These are phyloP conservation scores for Penicillium desertorum DNA, from an alignment of 495 filamentous ascomycete genomes.

Conservation along the genomic window DNA sequence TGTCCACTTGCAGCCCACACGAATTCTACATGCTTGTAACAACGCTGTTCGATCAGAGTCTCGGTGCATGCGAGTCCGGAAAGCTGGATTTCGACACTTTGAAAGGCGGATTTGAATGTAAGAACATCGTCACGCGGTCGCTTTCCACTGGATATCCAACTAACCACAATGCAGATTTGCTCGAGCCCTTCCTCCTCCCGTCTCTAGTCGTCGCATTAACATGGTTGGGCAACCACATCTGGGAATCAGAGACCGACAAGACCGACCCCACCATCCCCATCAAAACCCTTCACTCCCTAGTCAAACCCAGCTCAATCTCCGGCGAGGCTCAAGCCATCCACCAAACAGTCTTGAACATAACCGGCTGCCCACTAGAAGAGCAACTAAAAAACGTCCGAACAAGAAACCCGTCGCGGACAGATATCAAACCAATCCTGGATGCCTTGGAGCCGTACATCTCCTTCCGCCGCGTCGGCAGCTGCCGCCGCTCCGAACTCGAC, in stretches of 20 bases:
- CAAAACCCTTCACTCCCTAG: constrained; percentile 71
- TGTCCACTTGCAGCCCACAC: constrained; percentile 88
- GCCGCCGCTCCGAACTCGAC: constrained; percentile 72
- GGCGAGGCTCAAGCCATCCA: constrained; percentile 81
- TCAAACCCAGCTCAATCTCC: constrained; percentile 74
- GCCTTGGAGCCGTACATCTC: constrained; percentile 67
- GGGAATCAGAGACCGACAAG: constrained; percentile 60
- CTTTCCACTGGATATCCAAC: constrained; percentile 1
- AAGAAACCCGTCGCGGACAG: constrained; percentile 63
- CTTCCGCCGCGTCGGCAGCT: constrained; percentile 62
- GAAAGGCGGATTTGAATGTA: constrained; percentile 85
- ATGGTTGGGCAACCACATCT: constrained; percentile 81
- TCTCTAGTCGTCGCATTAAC: constrained; percentile 78
- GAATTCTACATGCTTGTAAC: constrained; percentile 92
- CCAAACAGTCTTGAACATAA: constrained; percentile 76
- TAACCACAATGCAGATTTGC: constrained; percentile 57
- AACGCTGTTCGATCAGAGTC: constrained; percentile 81
- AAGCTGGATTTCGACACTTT: constrained; percentile 76
- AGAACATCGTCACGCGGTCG: constrained; percentile 27
- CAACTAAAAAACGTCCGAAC: constrained; percentile 71
- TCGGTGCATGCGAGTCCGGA: constrained; percentile 69
- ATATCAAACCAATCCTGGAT: constrained; percentile 70
- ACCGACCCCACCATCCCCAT: constrained; percentile 60
- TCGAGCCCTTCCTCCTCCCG: constrained; percentile 86
- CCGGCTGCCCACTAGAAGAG: constrained; percentile 73